Conservation (phyloP, 768 basidiomycete genomes). For the Mycena albidolilacea region DNA sequence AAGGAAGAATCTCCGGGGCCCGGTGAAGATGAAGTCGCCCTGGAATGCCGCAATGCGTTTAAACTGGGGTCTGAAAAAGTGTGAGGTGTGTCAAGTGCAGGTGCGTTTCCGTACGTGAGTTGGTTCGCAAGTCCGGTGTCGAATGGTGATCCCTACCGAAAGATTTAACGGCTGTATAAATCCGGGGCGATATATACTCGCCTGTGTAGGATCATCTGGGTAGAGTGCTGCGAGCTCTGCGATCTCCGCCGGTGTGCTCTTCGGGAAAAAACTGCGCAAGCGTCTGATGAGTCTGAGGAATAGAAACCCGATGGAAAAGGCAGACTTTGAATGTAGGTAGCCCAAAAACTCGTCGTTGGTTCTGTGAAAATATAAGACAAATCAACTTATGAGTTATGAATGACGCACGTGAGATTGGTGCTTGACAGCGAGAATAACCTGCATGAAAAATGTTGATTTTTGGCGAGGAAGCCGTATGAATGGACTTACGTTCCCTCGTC, state of each 20-base stretch:
- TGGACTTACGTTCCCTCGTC: conserved; percentile 32
- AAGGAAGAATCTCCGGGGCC: conserved; percentile 28
- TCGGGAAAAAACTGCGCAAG: conserved; percentile 17
- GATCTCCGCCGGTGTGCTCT: conserved; percentile 16
- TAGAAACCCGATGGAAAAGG: not conserved
- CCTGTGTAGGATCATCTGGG: conserved; percentile 26
- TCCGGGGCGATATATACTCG: not conserved
- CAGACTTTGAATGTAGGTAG: conserved; percentile 27
- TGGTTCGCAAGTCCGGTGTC: conserved; percentile 22
- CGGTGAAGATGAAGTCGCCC: conserved; percentile 25
- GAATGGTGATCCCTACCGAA: conserved; percentile 34
- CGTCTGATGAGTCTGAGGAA: no score
- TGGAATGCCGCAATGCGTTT: conserved; percentile 37
- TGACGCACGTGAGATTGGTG: conserved; percentile 25
- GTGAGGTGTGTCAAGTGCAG: no score
- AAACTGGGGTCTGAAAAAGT: conserved; percentile 24
- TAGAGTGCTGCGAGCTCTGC: conserved; percentile 21
- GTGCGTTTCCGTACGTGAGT: conserved; percentile 20
- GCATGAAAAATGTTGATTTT: not conserved
- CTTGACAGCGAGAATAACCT: conserved; percentile 24
- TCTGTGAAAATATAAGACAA: conserved; percentile 7
- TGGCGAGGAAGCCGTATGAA: not conserved
- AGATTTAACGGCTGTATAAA: not conserved
- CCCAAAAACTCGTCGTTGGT: conserved; percentile 33
- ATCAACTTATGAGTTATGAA: not conserved